A percentile compares a stretch with the other conserved stretches of the same genome.
Evolutionary conservation across 208 protist genomes (phyloP).

Genomic region (Leishmania tarentolae): DNA sequence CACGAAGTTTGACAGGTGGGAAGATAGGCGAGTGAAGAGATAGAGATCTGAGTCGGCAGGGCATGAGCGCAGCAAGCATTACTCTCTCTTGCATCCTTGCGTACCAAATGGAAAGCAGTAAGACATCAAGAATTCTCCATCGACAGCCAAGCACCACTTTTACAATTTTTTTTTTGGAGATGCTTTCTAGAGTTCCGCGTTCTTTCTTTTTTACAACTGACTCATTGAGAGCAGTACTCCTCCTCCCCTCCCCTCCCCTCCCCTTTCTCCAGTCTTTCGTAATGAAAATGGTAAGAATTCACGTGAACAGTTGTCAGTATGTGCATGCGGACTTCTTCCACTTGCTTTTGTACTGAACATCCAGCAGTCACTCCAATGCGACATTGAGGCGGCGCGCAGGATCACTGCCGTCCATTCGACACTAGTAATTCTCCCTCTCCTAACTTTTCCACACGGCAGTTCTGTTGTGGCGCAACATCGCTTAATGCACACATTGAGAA

Average conservation of each 20-base stretch:
- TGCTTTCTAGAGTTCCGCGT: neutral
- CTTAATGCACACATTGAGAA: neutral
- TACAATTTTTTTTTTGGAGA: neutral
- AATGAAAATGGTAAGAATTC: neutral
- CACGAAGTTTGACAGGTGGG: neutral
- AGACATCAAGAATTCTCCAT: neutral
- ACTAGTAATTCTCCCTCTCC: neutral
- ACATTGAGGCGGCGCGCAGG: neutral
- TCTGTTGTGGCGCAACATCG: neutral
- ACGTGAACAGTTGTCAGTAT: neutral
- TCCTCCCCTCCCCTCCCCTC: neutral
- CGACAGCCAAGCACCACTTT: neutral
- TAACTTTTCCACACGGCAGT: neutral
- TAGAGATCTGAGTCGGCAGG: neutral
- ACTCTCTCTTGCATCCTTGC: neutral
- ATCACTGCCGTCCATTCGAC: neutral
- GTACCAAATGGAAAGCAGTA: neutral
- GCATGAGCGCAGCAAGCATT: neutral
- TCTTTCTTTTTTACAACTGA: neutral
- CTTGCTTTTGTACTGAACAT: neutral
- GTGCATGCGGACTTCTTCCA: neutral
- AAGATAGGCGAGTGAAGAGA: neutral
- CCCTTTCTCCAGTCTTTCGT: neutral
- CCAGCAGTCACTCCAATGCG: neutral
- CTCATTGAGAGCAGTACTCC: neutral